These are phyloP conservation scores for Leccinum imitatum DNA, from an alignment of 768 basidiomycete genomes.

Conservation along the genomic window DNA sequence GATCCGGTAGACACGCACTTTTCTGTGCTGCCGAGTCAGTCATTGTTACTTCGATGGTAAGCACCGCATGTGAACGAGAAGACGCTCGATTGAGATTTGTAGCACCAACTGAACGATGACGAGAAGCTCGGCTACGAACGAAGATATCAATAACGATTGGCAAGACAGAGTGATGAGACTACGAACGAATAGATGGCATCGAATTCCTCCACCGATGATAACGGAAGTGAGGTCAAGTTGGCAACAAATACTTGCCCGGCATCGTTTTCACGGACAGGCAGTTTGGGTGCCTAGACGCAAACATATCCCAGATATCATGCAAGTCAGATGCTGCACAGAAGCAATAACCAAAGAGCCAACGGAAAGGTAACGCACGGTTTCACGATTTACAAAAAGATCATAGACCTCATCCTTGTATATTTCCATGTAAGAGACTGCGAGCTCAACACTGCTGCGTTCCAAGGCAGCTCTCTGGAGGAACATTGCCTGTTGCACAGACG, in stretches of 20 bases:
- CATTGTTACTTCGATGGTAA: constrained; percentile 70
- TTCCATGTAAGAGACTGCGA: constrained; percentile 78
- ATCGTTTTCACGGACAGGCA: constrained; percentile 55
- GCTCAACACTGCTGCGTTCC: constrained; percentile 42
- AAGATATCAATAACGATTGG: neutral
- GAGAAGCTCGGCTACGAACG: constrained; percentile 58
- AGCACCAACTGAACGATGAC: constrained; percentile 79
- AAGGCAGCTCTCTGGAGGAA: constrained; percentile 48
- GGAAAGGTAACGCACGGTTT: constrained; percentile 48
- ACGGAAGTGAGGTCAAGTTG: constrained; percentile 42
- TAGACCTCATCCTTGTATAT: constrained; percentile 92
- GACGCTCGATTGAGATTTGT: constrained; percentile 84
- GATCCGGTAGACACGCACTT: constrained; percentile 39
- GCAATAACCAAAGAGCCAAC: neutral
- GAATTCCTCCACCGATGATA: constrained; percentile 48
- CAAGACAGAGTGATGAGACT: neutral
- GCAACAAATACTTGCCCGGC: constrained; percentile 54
- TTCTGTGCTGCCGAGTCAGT: constrained; percentile 51
- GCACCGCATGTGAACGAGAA: constrained; percentile 85
- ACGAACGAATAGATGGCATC: constrained; percentile 45
- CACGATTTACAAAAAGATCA: constrained; percentile 75
- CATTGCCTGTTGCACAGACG: constrained; percentile 45
- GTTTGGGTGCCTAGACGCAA: constrained; percentile 44
- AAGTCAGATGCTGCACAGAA: neutral
- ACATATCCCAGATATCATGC: neutral